Evolutionary conservation across 208 protist species (phyloP).

Genomic region (Trichomonas vaginalis): DNA sequence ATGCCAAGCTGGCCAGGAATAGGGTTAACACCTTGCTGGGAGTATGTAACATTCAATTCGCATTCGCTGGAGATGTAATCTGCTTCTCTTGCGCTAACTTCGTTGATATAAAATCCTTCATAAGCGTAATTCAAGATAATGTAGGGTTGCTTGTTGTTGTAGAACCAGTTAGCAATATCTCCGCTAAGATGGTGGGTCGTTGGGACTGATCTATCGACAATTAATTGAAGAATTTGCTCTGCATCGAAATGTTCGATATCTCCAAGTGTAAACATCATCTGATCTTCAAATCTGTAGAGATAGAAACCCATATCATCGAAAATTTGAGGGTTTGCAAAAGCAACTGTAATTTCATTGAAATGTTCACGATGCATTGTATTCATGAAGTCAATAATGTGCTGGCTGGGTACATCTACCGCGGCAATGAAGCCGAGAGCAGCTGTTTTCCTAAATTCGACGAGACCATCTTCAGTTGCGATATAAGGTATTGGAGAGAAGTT

Average conservation of each 20-base stretch:
- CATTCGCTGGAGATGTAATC: neutral
- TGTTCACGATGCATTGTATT: neutral
- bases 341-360: neutral
- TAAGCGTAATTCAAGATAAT: neutral
- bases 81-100: neutral
- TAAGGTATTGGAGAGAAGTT: neutral
- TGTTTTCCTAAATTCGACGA: neutral
- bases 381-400: neutral
- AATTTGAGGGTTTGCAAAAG: neutral
- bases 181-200: neutral
- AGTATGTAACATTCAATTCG: neutral
- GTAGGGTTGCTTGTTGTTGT: neutral
- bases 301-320: neutral
- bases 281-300: neutral
- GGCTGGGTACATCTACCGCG: neutral
- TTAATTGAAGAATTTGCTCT: neutral
- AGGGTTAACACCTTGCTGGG: neutral
- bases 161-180: neutral
- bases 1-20: neutral
- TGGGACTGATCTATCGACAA: neutral
- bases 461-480: neutral
- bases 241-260: neutral
- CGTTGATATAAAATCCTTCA: neutral
- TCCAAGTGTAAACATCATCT: neutral
- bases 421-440: neutral